Evolutionary conservation across 2,329 filamentous ascomycete genomes (phyloP).

Genomic region (Phialemonium atrogriseum): DNA sequence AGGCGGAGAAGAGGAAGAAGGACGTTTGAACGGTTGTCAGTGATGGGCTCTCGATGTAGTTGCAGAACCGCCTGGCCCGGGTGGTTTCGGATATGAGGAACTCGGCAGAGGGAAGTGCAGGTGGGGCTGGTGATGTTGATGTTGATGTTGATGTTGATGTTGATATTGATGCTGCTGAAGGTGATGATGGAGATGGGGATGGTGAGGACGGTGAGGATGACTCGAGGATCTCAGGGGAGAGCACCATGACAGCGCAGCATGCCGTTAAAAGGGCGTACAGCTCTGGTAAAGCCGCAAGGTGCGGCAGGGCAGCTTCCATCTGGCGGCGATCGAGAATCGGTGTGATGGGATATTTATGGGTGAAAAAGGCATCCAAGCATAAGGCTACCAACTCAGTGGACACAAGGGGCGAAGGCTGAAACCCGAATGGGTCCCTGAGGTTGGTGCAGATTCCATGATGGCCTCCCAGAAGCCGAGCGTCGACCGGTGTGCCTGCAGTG

Average conservation of each 20-base stretch:
- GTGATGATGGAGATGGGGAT: neutral
- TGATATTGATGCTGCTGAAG: neutral
- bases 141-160: neutral
- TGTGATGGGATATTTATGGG: slow-evolving; percentile 25
- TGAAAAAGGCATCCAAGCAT: slow-evolving; percentile 22
- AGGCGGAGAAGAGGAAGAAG: slow-evolving; percentile 22
- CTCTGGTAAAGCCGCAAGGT: slow-evolving; percentile 9
- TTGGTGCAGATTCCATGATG: neutral
- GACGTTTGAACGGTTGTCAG: slow-evolving; percentile 20
- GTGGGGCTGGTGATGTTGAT: neutral
- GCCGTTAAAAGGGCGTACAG: slow-evolving; percentile 19
- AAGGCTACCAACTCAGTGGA: slow-evolving; percentile 11
- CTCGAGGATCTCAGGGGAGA: slow-evolving; percentile 18
- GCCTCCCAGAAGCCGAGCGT: too few relatives aligned
- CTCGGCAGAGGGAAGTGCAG: slow-evolving; percentile 10
- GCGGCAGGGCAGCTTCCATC: slow-evolving; percentile 10
- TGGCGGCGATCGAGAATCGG: slow-evolving; percentile 19
- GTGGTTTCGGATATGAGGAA: slow-evolving; percentile 19
- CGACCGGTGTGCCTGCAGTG: neutral
- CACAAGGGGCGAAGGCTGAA: slow-evolving; percentile 8
- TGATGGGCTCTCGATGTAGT: slow-evolving; percentile 17
- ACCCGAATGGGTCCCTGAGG: neutral
- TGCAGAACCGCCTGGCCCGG: slow-evolving; percentile 15
- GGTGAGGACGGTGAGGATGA: neutral
- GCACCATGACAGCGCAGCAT: slow-evolving; percentile 19